Percentiles rank a stretch among this genome's conserved stretches.
phyloP scores from a whole-genome alignment of 805 yeast genomes.

The Clavispora asparagi region DNA sequence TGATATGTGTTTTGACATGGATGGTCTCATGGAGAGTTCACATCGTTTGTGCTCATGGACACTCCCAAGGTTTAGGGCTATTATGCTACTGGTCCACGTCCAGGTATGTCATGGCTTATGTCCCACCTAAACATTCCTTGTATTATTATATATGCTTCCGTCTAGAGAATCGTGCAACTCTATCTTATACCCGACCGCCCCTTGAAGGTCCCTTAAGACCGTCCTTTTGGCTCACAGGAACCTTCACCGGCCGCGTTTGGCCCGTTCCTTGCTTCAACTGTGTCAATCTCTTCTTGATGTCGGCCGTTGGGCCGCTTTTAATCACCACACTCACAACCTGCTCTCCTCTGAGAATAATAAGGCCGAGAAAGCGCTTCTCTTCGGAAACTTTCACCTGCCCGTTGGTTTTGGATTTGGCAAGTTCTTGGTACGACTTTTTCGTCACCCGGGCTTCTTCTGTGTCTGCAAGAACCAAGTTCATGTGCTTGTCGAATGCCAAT shows the following conservation, averaged over 20 bases:
- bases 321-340: conserved; percentile 68
- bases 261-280: conserved; percentile 20
- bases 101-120: too few relatives aligned
- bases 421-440: conserved; percentile 45
- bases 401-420: conserved; percentile 23
- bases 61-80: too few relatives aligned
- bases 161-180: background rate
- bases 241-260: conserved; percentile 29
- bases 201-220: conserved; percentile 20
- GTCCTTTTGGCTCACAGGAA: conserved; percentile 25
- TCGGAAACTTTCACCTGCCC: conserved; percentile 39
- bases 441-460: conserved; percentile 80
- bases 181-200: background rate
- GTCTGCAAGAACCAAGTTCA: conserved; percentile 81
- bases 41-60: too few relatives aligned
- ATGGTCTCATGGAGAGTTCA: too few relatives aligned
- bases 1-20: too few relatives aligned
- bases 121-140: background rate
- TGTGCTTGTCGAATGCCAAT: conserved; percentile 82
- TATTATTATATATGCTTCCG: background rate
- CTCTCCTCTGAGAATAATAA: conserved; percentile 84
- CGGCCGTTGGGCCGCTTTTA: conserved; percentile 55
- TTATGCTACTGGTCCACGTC: too few relatives aligned
- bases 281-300: conserved; percentile 30
- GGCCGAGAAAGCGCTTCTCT: conserved; percentile 74